A percentile compares a stretch with the other conserved stretches of the same genome.
These are phyloP conservation scores for Penicillium coffeae DNA, from an alignment of 495 filamentous ascomycete genomes.

Conservation along the genomic window DNA sequence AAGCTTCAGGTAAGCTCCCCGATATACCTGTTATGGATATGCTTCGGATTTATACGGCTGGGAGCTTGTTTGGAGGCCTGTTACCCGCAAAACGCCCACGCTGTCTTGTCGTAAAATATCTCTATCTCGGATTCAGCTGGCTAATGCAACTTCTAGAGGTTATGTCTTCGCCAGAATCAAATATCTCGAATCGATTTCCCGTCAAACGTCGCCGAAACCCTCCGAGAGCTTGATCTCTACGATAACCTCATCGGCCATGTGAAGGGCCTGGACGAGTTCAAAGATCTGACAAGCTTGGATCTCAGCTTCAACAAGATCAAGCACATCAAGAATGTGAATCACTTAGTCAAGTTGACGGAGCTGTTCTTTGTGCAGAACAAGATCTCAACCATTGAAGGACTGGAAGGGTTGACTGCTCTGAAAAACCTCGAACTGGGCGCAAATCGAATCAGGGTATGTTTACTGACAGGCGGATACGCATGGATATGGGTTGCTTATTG, in stretches of 20 bases:
- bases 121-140: conserved; percentile 1
- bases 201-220: conserved; percentile 52
- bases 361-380: conserved; percentile 95
- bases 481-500: neutral
- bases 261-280: conserved; percentile 73
- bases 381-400: conserved; percentile 78
- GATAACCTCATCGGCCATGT: conserved; percentile 94
- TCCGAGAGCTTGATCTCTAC: conserved; percentile 90
- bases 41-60: neutral
- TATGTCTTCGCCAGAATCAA: conserved; percentile 93
- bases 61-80: neutral
- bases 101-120: neutral
- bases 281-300: conserved; percentile 73
- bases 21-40: neutral
- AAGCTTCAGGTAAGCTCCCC: conserved; percentile 54
- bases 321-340: conserved; percentile 86
- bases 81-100: neutral
- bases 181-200: conserved; percentile 75
- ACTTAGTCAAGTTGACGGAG: conserved; percentile 75
- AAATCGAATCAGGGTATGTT: conserved; percentile 73
- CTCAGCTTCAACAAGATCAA: conserved; percentile 99
- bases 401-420: conserved; percentile 70
- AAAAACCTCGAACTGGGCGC: conserved; percentile 85
- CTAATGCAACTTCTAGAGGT: conserved; percentile 44
- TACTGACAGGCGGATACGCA: neutral